phyloP scores from a whole-genome alignment of 768 basidiomycete species.

The Tremella mesenterica region DNA sequence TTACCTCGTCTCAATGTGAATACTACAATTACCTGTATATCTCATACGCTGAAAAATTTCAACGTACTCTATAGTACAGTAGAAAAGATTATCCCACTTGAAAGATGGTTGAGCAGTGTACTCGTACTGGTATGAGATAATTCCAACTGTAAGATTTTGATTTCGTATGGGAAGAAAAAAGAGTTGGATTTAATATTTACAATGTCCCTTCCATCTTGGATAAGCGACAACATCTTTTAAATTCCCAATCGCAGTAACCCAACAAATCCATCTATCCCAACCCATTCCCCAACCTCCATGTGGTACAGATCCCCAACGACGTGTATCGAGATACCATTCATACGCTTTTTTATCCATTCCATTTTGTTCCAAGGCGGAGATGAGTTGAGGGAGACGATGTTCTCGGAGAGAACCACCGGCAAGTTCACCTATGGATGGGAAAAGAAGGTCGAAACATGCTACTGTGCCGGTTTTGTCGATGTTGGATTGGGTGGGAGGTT shows the following conservation, averaged over 20 bases:
- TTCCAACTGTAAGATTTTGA: too few species aligned
- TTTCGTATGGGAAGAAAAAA: too few species aligned
- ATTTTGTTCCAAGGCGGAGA: conserved; percentile 49
- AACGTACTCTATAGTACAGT: too few species aligned
- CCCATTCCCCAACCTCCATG: conserved; percentile 96
- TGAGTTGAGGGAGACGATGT: conserved; percentile 35
- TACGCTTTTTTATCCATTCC: conserved; percentile 48
- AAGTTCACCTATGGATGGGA: conserved; percentile 80
- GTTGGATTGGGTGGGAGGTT: neutral
- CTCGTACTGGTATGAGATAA: too few species aligned
- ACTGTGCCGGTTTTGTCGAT: conserved; percentile 57
- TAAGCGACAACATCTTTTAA: conserved; percentile 88
- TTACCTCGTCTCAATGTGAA: too few species aligned
- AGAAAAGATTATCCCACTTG: too few species aligned
- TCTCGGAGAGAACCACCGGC: conserved; percentile 79
- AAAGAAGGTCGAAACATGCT: conserved; percentile 90
- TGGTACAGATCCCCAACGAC: conserved; percentile 74
- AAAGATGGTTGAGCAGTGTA: too few species aligned
- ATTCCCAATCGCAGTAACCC: conserved; percentile 79
- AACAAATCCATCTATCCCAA: conserved; percentile 80
- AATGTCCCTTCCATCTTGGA: conserved; percentile 61
- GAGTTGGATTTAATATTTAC: conserved; percentile 40
- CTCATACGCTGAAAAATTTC: too few species aligned
- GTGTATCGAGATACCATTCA: conserved; percentile 65
- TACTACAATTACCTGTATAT: too few species aligned